phyloP scores from a whole-genome alignment of 176 grass and related monocot genomes.

The Rhynchospora tenuis region DNA sequence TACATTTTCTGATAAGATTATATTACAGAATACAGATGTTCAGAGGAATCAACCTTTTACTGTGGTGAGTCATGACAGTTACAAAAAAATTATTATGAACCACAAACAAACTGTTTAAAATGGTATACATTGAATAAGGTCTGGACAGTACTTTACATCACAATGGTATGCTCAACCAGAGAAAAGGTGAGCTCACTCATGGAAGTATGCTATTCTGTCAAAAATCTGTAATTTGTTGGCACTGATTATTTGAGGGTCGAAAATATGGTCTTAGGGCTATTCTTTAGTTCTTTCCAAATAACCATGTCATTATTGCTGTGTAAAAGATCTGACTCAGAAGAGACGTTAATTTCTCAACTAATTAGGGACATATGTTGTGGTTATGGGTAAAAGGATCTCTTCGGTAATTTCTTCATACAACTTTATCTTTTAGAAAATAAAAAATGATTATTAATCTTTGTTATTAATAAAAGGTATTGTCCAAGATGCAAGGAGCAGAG shows the following conservation, averaged over 20 bases:
- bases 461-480: constrained; percentile 67
- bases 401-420: not conserved
- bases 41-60: not conserved
- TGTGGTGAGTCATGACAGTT: not conserved
- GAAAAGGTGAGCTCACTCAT: not conserved
- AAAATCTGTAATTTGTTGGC: not conserved
- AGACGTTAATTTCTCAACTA: not conserved
- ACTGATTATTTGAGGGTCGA: not conserved
- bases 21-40: not conserved
- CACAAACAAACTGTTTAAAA: not conserved
- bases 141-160: not conserved
- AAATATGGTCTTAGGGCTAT: not conserved
- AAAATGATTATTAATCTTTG: constrained; percentile 8
- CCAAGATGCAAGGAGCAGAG: constrained; percentile 96
- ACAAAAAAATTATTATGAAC: not conserved
- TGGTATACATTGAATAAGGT: not conserved
- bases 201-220: not conserved
- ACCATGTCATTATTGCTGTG: not conserved
- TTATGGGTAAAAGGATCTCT: not conserved
- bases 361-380: not conserved
- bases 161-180: not conserved
- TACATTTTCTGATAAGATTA: not conserved
- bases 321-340: not conserved
- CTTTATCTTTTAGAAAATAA: constrained; percentile 5
- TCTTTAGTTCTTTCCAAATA: not conserved